Conservation (phyloP, 139 green algal genomes). For the Chlamydomonas schloesseri region DNA sequence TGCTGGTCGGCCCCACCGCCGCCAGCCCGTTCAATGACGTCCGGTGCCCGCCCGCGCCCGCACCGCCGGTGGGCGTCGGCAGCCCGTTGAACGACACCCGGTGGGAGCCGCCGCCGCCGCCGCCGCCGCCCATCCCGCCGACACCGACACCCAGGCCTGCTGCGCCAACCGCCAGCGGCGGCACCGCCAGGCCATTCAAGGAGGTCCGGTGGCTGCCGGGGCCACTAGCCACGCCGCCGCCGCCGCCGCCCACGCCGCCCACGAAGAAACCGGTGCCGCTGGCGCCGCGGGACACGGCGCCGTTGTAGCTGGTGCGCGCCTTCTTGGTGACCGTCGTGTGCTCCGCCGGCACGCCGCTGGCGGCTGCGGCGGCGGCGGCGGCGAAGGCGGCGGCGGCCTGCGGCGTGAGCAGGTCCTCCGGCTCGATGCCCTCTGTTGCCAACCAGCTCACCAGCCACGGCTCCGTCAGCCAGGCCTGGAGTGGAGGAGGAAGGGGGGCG, state of each 20-base stretch:
- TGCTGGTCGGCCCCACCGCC: too few species aligned
- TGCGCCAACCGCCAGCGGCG: too few species aligned
- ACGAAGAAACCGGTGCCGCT: not conserved
- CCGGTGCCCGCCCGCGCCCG: not conserved
- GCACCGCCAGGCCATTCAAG: not conserved
- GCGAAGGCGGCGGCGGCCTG: not conserved
- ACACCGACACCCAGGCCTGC: too few species aligned
- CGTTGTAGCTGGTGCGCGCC: conserved; percentile 36
- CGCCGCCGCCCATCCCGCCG: too few species aligned
- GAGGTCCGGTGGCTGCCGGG: not conserved
- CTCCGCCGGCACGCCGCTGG: not conserved
- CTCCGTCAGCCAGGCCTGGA: conserved; percentile 68
- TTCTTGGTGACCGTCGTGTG: conserved; percentile 16
- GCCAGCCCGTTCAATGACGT: not conserved
- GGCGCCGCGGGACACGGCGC: not conserved
- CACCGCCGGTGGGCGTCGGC: not conserved
- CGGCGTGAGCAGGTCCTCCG: conserved; percentile 9
- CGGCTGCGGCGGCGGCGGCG: not conserved
- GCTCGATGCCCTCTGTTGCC: conserved; percentile 10
- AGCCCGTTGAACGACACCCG: not conserved
- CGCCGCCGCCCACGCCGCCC: too few species aligned
- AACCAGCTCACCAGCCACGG: conserved; percentile 34
- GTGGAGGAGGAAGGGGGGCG: too few species aligned
- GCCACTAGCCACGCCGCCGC: too few species aligned
- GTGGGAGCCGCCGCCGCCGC: too few species aligned